Evolutionary conservation across 768 basidiomycete species (phyloP), one percentile per base, ranked within the genome.

Genomic region (Leccinum aurantiacum): DNA sequence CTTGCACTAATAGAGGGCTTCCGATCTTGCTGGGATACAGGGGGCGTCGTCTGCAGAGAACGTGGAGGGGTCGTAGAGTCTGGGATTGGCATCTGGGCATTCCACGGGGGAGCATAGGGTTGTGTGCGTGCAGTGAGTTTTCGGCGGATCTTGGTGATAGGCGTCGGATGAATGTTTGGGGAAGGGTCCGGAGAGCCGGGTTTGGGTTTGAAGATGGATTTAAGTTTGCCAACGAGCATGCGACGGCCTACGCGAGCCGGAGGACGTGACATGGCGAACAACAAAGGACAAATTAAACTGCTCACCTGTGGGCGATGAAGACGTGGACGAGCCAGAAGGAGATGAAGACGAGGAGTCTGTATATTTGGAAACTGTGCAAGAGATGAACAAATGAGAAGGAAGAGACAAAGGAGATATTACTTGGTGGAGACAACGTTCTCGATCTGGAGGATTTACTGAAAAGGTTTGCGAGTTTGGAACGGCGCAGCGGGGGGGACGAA

Each of bases 41-140:
- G 27, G 33, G 54, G 58, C 9, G 22, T 38, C 5, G 25, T 38
- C n/a, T 44, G 41, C 41, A 44, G n/a, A 9, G 41, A 44, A 44
- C 41, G 41, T n/a, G 41, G n/a, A 44, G 41, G 41, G 41, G n/a
- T 44, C n/a, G 47, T 48, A 10, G 49, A 46, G 17, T 68, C 64
- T 13, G 38, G 51, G n/a, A 58, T 46, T 17, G 70, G 70, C 71
- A 73, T 73, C 2, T 61, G 58, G 17, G 65, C 70, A 60, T 74
- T 78, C 65, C 75, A 77, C 4, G 76, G 76, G 37, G 74, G 69
- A 11, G 74, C 71, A 25, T 77, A 77, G 4, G 76, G 76, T 17
- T 77, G 75, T 11, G 77, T 77, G 17, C 76, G 76, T 37, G 67
- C 58, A 4, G 65, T 65, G 4, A 71, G 67, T 47, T 68, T 74